phyloP scores from a whole-genome alignment of 345 rosid genomes.

The Eucalyptus pauciflora region DNA sequence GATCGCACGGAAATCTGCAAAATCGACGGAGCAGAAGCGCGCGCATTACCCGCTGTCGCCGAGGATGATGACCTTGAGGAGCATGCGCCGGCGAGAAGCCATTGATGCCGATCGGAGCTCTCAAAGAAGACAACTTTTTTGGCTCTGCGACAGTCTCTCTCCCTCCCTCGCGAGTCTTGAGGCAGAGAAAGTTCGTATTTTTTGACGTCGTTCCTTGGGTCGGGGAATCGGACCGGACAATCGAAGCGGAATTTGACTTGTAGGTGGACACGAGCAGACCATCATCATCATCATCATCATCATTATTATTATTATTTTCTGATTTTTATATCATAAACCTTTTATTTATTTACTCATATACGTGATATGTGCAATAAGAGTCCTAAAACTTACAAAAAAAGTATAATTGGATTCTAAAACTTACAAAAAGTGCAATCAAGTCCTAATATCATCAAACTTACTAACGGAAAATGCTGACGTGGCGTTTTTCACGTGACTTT shows the following conservation, averaged over 20 bases:
- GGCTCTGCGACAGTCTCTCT: background rate
- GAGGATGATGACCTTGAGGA: slow-evolving; percentile 8
- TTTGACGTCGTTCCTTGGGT: background rate
- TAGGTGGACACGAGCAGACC: background rate
- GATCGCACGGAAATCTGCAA: background rate
- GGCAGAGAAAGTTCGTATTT: background rate
- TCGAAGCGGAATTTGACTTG: background rate
- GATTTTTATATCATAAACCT: background rate
- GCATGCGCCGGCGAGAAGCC: slow-evolving; percentile 12
- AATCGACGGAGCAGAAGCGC: background rate
- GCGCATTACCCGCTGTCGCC: slow-evolving; percentile 10
- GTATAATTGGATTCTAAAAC: too few species aligned
- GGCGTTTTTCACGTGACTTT: too few species aligned
- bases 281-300: too few species aligned
- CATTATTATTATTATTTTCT: background rate
- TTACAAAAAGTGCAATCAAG: too few species aligned
- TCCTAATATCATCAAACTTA: too few species aligned
- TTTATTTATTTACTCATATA: background rate
- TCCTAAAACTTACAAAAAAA: too few species aligned
- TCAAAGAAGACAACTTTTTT: background rate
- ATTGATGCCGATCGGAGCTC: background rate
- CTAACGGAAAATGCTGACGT: too few species aligned
- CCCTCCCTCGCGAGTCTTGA: background rate
- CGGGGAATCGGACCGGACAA: background rate
- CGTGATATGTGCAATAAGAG: too few species aligned